Evolutionary conservation across 441 rosid genomes (phyloP).

Genomic region (Daphne laureola): DNA sequence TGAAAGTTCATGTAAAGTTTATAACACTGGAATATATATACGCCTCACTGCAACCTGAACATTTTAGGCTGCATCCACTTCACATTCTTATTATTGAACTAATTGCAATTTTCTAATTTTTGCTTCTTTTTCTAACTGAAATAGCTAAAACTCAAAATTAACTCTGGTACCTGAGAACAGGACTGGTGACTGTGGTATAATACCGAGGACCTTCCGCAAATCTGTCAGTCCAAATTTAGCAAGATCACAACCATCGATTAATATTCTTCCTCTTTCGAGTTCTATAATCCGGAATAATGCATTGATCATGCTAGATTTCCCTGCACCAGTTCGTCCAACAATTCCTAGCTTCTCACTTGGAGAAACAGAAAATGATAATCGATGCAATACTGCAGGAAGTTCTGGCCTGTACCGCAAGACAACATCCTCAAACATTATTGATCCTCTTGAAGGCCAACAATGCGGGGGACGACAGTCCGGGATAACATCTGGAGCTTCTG

Average conservation of each 20-base stretch:
- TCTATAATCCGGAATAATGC: conserved; percentile 90
- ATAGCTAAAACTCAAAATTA: not conserved
- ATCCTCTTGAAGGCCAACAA: conserved; percentile 84
- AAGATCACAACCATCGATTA: conserved; percentile 64
- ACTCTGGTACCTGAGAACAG: conserved; percentile 79
- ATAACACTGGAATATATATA: too few relatives aligned
- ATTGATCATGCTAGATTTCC: conserved; percentile 93
- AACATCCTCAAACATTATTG: conserved; percentile 66
- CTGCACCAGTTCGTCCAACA: conserved; percentile 98
- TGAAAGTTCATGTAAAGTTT: too few relatives aligned
- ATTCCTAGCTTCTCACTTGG: conserved; percentile 87
- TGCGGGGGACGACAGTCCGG: conserved; percentile 61
- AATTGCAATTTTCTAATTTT: too few relatives aligned
- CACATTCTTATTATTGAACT: too few relatives aligned
- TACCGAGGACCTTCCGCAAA: conserved; percentile 64
- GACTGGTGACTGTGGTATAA: conserved; percentile 95
- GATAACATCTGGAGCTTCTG: conserved; percentile 68
- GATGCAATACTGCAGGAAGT: conserved; percentile 92
- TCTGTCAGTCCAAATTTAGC: conserved; percentile 75
- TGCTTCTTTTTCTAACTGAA: too few relatives aligned
- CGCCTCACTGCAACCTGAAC: too few relatives aligned
- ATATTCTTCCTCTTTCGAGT: conserved; percentile 68
- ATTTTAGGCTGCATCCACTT: too few relatives aligned
- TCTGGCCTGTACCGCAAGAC: conserved; percentile 76
- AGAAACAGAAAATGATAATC: conserved; percentile 57